A percentile compares a stretch with the other conserved stretches of the same genome.
phyloP scores from a whole-genome alignment of 2,329 filamentous ascomycete genomes.

The Akanthomyces muscarius region DNA sequence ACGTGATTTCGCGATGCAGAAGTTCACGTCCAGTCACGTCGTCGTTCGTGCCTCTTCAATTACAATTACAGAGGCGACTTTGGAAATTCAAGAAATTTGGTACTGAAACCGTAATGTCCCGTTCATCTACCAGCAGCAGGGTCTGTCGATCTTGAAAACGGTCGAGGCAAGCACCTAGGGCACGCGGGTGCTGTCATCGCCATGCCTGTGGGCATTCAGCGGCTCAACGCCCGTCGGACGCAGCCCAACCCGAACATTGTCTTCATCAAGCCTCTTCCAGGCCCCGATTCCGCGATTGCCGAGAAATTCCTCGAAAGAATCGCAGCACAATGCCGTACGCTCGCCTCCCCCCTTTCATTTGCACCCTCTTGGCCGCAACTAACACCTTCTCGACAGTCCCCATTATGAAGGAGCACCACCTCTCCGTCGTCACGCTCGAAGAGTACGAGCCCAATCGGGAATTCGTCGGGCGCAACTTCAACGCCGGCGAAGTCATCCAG shows the following conservation, averaged over 20 bases:
- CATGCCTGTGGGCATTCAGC: constrained; percentile 76
- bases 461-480: constrained; percentile 87
- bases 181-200: not conserved
- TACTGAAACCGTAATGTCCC: not conserved
- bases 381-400: constrained; percentile 45
- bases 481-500: constrained; percentile 82
- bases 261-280: constrained; percentile 77
- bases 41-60: not conserved
- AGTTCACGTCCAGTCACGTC: not conserved
- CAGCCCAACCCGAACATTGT: constrained; percentile 75
- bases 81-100: not conserved
- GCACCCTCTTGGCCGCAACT: not conserved
- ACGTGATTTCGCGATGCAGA: constrained; percentile 14
- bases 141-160: not conserved
- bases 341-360: not conserved
- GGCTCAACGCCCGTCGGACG: constrained; percentile 69
- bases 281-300: constrained; percentile 57
- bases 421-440: constrained; percentile 68
- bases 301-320: constrained; percentile 72
- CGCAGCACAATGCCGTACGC: constrained; percentile 70
- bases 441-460: constrained; percentile 78
- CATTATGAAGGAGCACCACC: constrained; percentile 62
- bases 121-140: not conserved
- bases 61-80: not conserved
- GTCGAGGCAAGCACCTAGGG: not conserved